A percentile compares a stretch with the other conserved stretches of the same genome.
phyloP scores from a whole-genome alignment of 768 basidiomycete genomes.

The Suillus decipiens region DNA sequence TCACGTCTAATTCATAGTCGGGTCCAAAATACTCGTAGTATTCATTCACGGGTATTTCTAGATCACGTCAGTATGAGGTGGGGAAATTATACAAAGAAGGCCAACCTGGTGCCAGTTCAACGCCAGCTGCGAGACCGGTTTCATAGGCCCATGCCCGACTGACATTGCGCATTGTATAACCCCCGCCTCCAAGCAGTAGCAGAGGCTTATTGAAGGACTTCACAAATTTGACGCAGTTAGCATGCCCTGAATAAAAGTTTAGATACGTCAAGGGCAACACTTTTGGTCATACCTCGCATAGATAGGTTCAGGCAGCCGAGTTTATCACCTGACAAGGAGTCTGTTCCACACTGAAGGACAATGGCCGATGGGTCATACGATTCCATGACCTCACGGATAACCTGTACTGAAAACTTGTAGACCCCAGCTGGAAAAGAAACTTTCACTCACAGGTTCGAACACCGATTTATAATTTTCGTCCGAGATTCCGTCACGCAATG shows the following conservation, averaged over 20 bases:
- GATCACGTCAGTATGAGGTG: constrained; percentile 12
- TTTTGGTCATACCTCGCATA: constrained; percentile 68
- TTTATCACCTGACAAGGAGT: constrained; percentile 95
- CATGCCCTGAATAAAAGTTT: constrained; percentile 66
- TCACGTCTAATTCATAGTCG: constrained; percentile 94
- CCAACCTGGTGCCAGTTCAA: constrained; percentile 83
- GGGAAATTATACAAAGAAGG: neutral
- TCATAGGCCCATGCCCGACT: constrained; percentile 98
- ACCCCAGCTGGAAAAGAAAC: neutral
- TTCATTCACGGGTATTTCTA: constrained; percentile 97
- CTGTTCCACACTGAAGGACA: constrained; percentile 96
- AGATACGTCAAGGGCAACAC: neutral
- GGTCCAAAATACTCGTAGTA: constrained; percentile 99
- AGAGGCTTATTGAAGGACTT: constrained; percentile 95
- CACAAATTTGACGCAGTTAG: constrained; percentile 95
- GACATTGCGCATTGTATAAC: constrained; percentile 98
- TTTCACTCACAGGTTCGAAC: constrained; percentile 82
- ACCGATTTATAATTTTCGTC: constrained; percentile 95
- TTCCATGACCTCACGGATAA: constrained; percentile 92
- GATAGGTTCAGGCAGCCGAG: constrained; percentile 95
- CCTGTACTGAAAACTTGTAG: constrained; percentile 45
- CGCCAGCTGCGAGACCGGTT: constrained; percentile 96
- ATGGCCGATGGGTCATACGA: constrained; percentile 93
- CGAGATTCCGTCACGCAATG: constrained; percentile 90
- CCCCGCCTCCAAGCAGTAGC: constrained; percentile 94